Conservation (phyloP, 2,329 filamentous ascomycete genomes). For the Ceratocystis papillata region DNA sequence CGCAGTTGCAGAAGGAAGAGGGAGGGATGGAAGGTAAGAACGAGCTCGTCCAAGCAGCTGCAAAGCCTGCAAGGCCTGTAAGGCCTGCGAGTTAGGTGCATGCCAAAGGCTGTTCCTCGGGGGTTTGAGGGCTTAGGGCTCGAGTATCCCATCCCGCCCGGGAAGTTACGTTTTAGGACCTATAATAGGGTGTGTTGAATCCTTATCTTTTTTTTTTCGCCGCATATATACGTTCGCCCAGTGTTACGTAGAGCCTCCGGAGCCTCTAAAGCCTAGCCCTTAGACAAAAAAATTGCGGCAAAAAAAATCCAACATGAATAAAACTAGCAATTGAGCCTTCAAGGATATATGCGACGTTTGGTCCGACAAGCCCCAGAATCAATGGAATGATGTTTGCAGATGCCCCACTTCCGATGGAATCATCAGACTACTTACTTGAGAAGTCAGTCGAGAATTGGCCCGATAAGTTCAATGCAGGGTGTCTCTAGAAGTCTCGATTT, state of each 20-base stretch:
- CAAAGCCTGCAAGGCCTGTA: no score
- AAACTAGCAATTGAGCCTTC: neutral
- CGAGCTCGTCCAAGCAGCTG: no score
- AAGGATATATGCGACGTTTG: neutral
- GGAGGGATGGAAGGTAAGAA: no score
- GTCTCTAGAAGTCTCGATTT: constrained; percentile 5
- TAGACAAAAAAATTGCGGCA: neutral
- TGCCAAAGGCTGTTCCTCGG: constrained; percentile 7
- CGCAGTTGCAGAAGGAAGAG: neutral
- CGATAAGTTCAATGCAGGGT: constrained; percentile 12
- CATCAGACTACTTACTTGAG: constrained; percentile 7
- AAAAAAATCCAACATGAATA: neutral
- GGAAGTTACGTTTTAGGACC: constrained; percentile 8
- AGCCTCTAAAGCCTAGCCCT: neutral
- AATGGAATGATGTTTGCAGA: constrained; percentile 23
- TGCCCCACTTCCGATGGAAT: constrained; percentile 13
- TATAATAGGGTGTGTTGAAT: neutral
- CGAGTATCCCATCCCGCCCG: neutral
- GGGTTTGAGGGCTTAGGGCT: neutral
- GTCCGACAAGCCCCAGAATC: neutral
- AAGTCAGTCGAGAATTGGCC: constrained; percentile 10
- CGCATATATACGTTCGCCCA: neutral
- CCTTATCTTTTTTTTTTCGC: constrained; percentile 10
- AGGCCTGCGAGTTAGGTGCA: neutral
- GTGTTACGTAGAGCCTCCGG: neutral